phyloP scores from a whole-genome alignment of 2,329 filamentous ascomycete species.

The Aspergillus novoparasiticus region DNA sequence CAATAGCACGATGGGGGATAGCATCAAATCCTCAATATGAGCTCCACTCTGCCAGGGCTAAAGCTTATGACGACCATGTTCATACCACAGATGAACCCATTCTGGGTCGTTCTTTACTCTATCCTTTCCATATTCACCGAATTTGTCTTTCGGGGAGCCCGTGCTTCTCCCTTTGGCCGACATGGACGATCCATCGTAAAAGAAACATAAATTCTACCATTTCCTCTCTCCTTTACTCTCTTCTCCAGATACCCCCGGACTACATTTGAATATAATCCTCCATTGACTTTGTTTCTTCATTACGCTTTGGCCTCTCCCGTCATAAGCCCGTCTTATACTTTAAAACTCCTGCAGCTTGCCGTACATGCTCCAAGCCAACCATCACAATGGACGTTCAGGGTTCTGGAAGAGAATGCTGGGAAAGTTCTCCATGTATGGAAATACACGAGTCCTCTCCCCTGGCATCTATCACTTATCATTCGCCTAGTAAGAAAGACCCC shows the following conservation, averaged over 20 bases:
- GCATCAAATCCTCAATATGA: slow-evolving; percentile 18
- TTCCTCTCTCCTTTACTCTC: neutral
- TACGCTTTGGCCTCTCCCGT: neutral
- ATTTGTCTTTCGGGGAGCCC: slow-evolving; percentile 18
- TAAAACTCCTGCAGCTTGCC: neutral
- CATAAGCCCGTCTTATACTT: neutral
- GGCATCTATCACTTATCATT: slow-evolving; percentile 22
- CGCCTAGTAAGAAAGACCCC: slow-evolving; percentile 30
- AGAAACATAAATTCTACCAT: slow-evolving; percentile 3
- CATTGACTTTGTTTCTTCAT: neutral
- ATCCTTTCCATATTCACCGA: slow-evolving; percentile 11
- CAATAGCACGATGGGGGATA: slow-evolving; percentile 9
- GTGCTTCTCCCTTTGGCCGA: slow-evolving; percentile 8
- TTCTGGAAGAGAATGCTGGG: slow-evolving; percentile 35
- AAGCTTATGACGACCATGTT: slow-evolving; percentile 15
- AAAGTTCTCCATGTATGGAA: slow-evolving; percentile 32
- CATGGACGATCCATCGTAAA: slow-evolving; percentile 1
- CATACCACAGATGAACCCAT: slow-evolving; percentile 14
- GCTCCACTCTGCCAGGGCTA: slow-evolving; percentile 13
- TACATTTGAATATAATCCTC: neutral
- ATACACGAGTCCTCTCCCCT: slow-evolving; percentile 30
- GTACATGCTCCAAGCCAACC: slow-evolving; percentile 27
- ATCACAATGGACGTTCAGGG: slow-evolving; percentile 34
- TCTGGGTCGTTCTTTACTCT: slow-evolving; percentile 10
- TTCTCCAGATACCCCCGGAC: neutral